Percentiles rank a stretch among this genome's conserved stretches.
phyloP scores from a whole-genome alignment of 2,329 filamentous ascomycete genomes.

The Fusarium brachygibbosum region DNA sequence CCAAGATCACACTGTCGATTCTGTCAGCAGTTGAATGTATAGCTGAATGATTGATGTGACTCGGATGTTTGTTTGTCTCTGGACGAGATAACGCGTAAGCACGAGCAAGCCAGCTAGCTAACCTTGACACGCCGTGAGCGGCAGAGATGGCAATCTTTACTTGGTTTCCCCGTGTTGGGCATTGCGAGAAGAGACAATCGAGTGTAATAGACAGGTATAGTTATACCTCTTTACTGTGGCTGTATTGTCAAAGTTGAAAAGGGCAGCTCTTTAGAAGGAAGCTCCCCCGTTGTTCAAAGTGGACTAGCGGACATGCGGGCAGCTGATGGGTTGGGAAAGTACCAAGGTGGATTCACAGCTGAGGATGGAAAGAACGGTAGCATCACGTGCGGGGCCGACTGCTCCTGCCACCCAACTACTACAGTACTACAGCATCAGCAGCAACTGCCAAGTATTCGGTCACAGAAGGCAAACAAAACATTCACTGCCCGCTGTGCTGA shows the following conservation, averaged over 20 bases:
- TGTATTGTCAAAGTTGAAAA: conserved; percentile 39
- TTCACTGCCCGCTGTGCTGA: not conserved
- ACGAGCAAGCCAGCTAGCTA: conserved; percentile 31
- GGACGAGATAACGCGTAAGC: conserved; percentile 20
- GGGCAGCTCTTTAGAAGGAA: conserved; percentile 51
- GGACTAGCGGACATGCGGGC: conserved; percentile 39
- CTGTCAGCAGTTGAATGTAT: conserved; percentile 19
- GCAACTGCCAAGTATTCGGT: not conserved
- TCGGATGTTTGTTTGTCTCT: conserved; percentile 9
- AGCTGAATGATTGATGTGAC: conserved; percentile 2
- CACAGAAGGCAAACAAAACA: not conserved
- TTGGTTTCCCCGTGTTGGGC: conserved; percentile 59
- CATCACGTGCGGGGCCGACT: conserved; percentile 32
- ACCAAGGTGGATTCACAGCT: conserved; percentile 1
- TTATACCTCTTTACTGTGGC: conserved; percentile 18
- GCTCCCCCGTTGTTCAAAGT: conserved; percentile 19
- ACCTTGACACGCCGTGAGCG: conserved; percentile 59
- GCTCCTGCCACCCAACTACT: not conserved
- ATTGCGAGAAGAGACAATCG: conserved; percentile 41
- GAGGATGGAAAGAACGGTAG: not conserved
- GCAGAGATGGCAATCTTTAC: conserved; percentile 59
- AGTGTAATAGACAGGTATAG: conserved; percentile 7
- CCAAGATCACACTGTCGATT: conserved; percentile 56
- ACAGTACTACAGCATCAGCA: too few species aligned
- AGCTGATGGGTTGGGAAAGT: conserved; percentile 23